Percentiles rank a stretch among this genome's conserved stretches.
phyloP scores from a whole-genome alignment of 164 flowering plant species.

The Liquidambar formosana region DNA sequence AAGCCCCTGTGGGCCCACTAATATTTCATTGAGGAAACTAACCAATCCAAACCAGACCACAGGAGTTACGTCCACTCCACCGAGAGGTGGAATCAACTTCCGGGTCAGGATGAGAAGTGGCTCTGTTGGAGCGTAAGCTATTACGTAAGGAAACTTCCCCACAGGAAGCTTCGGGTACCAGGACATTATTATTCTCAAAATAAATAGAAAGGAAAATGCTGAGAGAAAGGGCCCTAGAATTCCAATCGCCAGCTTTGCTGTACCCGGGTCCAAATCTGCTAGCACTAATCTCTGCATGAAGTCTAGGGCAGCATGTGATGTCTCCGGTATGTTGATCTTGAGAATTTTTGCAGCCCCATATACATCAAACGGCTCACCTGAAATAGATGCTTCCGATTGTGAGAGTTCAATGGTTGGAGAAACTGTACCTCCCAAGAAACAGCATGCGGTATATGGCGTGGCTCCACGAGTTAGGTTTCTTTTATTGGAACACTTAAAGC shows the following conservation, averaged over 20 bases:
- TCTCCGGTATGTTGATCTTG: no score
- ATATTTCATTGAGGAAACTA: constrained; percentile 81
- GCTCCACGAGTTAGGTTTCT: no score
- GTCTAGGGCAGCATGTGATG: constrained; percentile 8
- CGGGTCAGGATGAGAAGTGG: constrained; percentile 75
- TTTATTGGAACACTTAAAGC: no score
- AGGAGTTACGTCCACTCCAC: constrained; percentile 96
- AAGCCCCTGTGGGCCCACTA: constrained; percentile 91
- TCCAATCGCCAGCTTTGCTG: constrained; percentile 74
- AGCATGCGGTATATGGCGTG: no score
- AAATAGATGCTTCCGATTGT: no score
- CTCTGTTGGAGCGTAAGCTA: constrained; percentile 95
- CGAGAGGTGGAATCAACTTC: constrained; percentile 88
- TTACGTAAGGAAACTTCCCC: constrained; percentile 82
- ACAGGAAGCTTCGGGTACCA: constrained; percentile 99
- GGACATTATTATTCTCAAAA: constrained; percentile 91
- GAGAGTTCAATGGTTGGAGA: no score
- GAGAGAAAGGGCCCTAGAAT: constrained; percentile 82
- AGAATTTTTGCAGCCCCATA: no score
- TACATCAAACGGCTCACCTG: no score
- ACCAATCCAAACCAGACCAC: constrained; percentile 95
- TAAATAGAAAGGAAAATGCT: constrained; percentile 72
- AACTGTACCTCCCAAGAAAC: no score
- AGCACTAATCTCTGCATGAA: constrained; percentile 27
- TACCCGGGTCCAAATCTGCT: constrained; percentile 77